Base-by-base conservation (phyloP, 2,329 filamentous ascomycete genomes). In the Aspergillus ibericus region DNA sequence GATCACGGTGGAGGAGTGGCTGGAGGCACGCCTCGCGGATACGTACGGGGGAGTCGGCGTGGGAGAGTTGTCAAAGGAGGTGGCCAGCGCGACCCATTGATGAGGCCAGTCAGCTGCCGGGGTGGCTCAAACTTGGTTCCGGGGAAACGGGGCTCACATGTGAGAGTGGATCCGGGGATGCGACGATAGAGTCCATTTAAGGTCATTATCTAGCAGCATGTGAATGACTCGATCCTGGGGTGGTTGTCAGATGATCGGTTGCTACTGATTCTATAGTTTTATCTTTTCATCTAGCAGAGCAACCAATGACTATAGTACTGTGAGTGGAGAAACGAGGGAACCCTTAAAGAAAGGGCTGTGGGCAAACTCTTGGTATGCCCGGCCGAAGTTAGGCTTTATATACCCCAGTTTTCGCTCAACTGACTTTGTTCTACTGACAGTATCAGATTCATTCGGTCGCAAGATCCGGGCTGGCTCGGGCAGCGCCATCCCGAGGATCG, bases 1-100 rank as follows among this genome's bases (percentile, higher is more conserved):
- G 8, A 58, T 70, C 8, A 66, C 55, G 13, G 68, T 70, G 15
- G 53, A 63, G 16, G 59, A 68, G 10, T 70, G 68, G 66, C 66
- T 70, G 56, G 29, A 27, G 6, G 64, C 63, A 5, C 55, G 67
- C 2, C 66, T 68, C 56, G 61, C 63, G 18, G 66, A 70, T 56
- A 68, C 68, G 4, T 69, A 67, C 53, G 63, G 64, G 35, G 48
- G 32, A 27, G 48, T 57, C 29, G 62, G 44, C 2, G 63, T 59
- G 40, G 58, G 58, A 34, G 65, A 67, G 35, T 48, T 68, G 35
- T 60, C 60, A 5, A 22, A 27, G 22, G 56, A 58, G 4, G 52
- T 34, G n/a, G 34, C 13, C 29, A n/a, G 25, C 3, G 46, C 53
- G 5, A 40, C 18, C n/a, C 16, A 18, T 32, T 34, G 16, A 38